Evolutionary conservation across 2,329 filamentous ascomycete genomes (phyloP).

Genomic region (Aspergillus awamori): DNA sequence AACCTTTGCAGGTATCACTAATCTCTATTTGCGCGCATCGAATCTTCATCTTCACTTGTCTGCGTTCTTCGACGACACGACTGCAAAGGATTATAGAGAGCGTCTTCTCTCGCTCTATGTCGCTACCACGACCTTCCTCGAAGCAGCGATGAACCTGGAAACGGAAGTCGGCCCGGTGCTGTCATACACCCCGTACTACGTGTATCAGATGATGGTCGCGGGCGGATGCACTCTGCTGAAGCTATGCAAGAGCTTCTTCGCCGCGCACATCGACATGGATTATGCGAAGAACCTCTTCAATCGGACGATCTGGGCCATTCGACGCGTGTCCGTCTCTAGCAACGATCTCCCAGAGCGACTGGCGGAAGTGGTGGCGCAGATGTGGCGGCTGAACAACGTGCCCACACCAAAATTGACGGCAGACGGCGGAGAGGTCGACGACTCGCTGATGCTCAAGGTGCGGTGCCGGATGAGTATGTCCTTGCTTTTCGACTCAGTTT

Average conservation of each 20-base stretch:
- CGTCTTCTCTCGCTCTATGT: constrained; percentile 51
- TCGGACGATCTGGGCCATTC: constrained; percentile 60
- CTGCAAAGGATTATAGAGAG: constrained; percentile 49
- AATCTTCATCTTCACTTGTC: constrained; percentile 53
- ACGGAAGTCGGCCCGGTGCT: constrained; percentile 51
- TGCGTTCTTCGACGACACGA: constrained; percentile 54
- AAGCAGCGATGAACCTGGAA: constrained; percentile 50
- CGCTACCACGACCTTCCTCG: constrained; percentile 51
- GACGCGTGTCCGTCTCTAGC: constrained; percentile 61
- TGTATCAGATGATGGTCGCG: constrained; percentile 69
- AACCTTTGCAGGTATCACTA: constrained; percentile 43
- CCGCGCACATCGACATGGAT: constrained; percentile 57
- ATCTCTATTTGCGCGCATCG: constrained; percentile 51
- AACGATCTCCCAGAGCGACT: constrained; percentile 68
- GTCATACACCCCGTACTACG: constrained; percentile 61
- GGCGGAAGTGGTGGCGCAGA: constrained; percentile 66
- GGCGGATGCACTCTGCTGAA: constrained; percentile 67
- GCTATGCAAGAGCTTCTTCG: constrained; percentile 67
- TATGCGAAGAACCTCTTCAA: constrained; percentile 61
- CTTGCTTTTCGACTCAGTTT: constrained; percentile 67
- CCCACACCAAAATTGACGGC: constrained; percentile 31
- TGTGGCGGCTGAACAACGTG: constrained; percentile 59
- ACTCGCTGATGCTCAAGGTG: constrained; percentile 63
- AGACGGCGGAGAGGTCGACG: constrained; percentile 40
- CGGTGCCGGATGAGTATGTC: constrained; percentile 69